Conservation (phyloP, 345 rosid genomes). For the Stellera chamaejasme region DNA sequence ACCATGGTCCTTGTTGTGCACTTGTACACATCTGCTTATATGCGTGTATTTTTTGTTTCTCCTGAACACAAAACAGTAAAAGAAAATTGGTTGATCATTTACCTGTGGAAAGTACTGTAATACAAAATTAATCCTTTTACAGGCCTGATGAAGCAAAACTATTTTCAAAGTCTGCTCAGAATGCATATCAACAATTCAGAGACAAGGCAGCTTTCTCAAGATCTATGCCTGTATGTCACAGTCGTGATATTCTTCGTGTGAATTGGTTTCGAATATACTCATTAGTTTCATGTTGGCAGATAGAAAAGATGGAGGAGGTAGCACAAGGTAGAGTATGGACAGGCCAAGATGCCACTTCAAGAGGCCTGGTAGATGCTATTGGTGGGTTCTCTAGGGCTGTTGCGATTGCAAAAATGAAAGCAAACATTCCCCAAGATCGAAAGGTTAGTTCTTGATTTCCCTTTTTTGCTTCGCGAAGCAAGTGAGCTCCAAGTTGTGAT, state of each 20-base stretch:
- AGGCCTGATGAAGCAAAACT: constrained; percentile 93
- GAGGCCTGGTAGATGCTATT: constrained; percentile 76
- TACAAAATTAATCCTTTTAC: constrained; percentile 9
- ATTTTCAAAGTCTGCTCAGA: constrained; percentile 73
- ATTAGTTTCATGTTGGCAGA: constrained; percentile 25
- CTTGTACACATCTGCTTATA: neutral
- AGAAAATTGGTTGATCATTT: too few relatives aligned
- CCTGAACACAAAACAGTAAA: constrained; percentile 5
- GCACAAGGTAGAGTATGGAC: constrained; percentile 99
- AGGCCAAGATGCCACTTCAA: constrained; percentile 77
- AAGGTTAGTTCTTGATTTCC: constrained; percentile 27
- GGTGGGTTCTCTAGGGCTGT: constrained; percentile 84
- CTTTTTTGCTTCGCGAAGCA: neutral
- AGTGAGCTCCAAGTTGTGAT: neutral
- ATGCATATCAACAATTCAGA: constrained; percentile 71
- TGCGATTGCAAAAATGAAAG: constrained; percentile 82
- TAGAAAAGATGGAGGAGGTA: constrained; percentile 83
- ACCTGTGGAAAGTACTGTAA: neutral
- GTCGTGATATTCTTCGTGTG: constrained; percentile 3
- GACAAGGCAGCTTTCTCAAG: constrained; percentile 88
- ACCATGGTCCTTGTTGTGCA: too few relatives aligned
- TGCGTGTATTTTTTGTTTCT: neutral
- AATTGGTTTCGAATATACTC: neutral
- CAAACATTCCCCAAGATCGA: constrained; percentile 59
- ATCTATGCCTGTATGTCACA: constrained; percentile 65